Conservation (phyloP, 75 land plant species). For the Selaginella moellendorffii region DNA sequence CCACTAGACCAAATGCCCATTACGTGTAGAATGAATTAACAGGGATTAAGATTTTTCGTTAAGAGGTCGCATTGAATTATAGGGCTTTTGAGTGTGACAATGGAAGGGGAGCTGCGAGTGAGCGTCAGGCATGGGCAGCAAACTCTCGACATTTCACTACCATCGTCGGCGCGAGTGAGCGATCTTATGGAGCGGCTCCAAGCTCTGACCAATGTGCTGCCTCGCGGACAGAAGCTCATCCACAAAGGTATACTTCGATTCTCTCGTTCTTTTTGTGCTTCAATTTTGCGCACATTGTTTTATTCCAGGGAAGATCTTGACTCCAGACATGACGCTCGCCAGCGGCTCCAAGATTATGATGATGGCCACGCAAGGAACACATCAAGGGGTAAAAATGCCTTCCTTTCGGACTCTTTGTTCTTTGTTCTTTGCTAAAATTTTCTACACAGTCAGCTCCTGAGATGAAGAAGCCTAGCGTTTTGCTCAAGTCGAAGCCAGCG, state of each 20-base stretch:
- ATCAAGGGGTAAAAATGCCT: conserved; percentile 57
- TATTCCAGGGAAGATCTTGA: conserved; percentile 51
- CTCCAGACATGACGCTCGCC: conserved; percentile 26
- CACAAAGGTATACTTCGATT: too few species aligned
- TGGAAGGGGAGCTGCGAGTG: conserved; percentile 22
- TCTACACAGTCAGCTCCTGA: background rate
- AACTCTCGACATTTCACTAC: conserved; percentile 25
- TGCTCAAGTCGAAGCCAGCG: conserved; percentile 34
- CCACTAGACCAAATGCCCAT: conserved; percentile 96
- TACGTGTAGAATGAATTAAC: too few species aligned
- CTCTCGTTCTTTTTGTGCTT: too few species aligned
- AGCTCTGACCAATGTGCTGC: conserved; percentile 52
- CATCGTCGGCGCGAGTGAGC: conserved; percentile 24
- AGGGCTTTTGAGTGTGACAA: too few species aligned
- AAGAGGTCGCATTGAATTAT: too few species aligned
- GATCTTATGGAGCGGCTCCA: conserved; percentile 56
- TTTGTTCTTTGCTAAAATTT: background rate
- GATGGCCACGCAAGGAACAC: conserved; percentile 72
- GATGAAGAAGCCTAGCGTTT: background rate
- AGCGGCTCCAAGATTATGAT: conserved; percentile 74
- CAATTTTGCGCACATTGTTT: too few species aligned
- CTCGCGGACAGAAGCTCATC: conserved; percentile 79
- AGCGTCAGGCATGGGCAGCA: conserved; percentile 42
- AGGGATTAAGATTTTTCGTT: too few species aligned
- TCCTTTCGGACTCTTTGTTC: background rate